Evolutionary conservation across 2,329 filamentous ascomycete genomes (phyloP).

Genomic region (Penicillium decumbens): DNA sequence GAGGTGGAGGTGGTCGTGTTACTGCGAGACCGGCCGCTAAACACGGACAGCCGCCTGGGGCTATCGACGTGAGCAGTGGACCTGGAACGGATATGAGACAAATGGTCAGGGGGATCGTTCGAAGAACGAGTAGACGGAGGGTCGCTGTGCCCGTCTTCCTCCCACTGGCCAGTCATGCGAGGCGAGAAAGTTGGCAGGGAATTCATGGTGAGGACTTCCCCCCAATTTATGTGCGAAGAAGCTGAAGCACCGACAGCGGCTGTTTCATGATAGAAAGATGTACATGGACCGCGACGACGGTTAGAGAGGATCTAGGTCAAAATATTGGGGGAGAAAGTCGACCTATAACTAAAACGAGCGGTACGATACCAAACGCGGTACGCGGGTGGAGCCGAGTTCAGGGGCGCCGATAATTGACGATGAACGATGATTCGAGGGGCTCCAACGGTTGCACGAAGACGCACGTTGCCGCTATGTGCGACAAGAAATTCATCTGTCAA

Average conservation of each 20-base stretch:
- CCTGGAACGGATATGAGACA: constrained; percentile 33
- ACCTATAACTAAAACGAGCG: neutral
- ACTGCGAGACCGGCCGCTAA: constrained; percentile 39
- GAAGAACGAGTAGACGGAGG: constrained; percentile 31
- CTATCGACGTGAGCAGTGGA: constrained; percentile 35
- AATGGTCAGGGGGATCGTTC: constrained; percentile 33
- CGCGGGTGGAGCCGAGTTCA: constrained; percentile 2
- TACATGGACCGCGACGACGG: constrained; percentile 1
- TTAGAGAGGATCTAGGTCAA: neutral
- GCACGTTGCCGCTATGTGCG: too few relatives aligned
- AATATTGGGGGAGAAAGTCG: neutral
- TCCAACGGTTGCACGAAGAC: neutral
- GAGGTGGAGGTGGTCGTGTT: constrained; percentile 52
- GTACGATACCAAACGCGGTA: neutral
- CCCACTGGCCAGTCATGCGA: constrained; percentile 12
- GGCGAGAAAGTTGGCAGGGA: constrained; percentile 7
- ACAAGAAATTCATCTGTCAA: too few relatives aligned
- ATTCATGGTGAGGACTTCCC: constrained; percentile 1
- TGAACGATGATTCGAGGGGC: neutral
- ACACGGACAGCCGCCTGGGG: constrained; percentile 40
- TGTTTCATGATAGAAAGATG: constrained; percentile 18
- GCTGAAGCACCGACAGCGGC: constrained; percentile 6
- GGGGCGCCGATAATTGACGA: constrained; percentile 2
- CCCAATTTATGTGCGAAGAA: constrained; percentile 10
- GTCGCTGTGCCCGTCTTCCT: constrained; percentile 25